phyloP scores from a whole-genome alignment of 2,329 filamentous ascomycete genomes.

The Rutstroemia sp. region DNA sequence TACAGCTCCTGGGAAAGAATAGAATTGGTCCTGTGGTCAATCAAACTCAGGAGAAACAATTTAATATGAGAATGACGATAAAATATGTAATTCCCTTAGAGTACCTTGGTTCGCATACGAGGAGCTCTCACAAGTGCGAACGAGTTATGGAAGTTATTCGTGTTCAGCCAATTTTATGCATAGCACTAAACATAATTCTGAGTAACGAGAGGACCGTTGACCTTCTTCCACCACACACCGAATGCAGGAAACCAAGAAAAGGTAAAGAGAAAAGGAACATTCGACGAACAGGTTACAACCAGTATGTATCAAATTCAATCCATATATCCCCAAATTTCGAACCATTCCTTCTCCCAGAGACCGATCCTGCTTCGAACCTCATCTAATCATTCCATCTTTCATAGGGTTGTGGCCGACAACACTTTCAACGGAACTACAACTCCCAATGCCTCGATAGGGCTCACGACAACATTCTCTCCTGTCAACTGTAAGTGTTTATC shows the following conservation, averaged over 20 bases:
- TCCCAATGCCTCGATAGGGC: slow-evolving; percentile 30
- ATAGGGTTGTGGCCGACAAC: slow-evolving; percentile 7
- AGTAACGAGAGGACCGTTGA: slow-evolving; percentile 13
- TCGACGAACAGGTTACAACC: slow-evolving; percentile 13
- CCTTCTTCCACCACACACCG: slow-evolving; percentile 6
- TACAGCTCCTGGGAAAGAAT: too few species aligned
- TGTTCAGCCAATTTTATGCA: slow-evolving; percentile 14
- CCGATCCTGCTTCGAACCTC: slow-evolving; percentile 13
- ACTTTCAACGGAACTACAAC: slow-evolving; percentile 23
- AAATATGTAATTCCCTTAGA: slow-evolving; percentile 3
- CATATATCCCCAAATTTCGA: slow-evolving; percentile 8
- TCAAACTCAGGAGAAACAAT: slow-evolving; percentile 2
- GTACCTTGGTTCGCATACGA: not conserved
- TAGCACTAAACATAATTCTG: slow-evolving; percentile 16
- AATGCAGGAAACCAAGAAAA: slow-evolving; percentile 11
- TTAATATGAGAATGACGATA: slow-evolving; percentile 8
- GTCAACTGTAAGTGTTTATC: slow-evolving; percentile 27
- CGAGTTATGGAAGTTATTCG: slow-evolving; percentile 11
- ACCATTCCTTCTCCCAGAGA: slow-evolving; percentile 9
- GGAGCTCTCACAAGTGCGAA: not conserved
- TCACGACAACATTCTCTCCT: slow-evolving; percentile 25
- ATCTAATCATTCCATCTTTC: slow-evolving; percentile 14
- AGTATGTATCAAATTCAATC: slow-evolving; percentile 19
- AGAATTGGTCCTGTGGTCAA: not conserved
- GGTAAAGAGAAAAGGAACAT: slow-evolving; percentile 7